Evolutionary conservation across 345 rosid genomes (phyloP).

Genomic region (Balakata baccata): DNA sequence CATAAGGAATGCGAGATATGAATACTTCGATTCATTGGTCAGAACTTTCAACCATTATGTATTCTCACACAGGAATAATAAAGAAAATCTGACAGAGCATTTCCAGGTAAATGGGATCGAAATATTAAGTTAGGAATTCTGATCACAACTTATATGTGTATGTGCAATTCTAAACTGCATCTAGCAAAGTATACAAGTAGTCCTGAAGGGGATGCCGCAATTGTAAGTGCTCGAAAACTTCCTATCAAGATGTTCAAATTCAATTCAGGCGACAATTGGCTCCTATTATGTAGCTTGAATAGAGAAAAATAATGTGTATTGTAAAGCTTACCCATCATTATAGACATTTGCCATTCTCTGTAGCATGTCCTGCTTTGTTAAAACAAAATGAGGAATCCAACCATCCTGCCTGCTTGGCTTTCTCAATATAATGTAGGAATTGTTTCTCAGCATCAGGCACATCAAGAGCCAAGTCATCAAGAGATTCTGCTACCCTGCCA

Average conservation of each 20-base stretch:
- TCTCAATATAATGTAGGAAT: slow-evolving; percentile 46
- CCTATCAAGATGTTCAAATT: too few species aligned
- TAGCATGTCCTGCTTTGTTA: slow-evolving; percentile 27
- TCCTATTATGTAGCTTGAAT: too few species aligned
- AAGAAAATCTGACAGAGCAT: too few species aligned
- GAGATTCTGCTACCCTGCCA: slow-evolving; percentile 54
- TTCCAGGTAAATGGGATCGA: too few species aligned
- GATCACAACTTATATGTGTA: too few species aligned
- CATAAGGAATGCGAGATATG: neutral
- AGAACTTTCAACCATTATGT: neutral
- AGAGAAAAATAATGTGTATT: neutral
- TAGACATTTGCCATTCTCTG: slow-evolving; percentile 37
- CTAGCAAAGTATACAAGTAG: too few species aligned
- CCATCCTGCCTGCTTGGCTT: slow-evolving; percentile 68
- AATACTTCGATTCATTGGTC: neutral
- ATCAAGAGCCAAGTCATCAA: slow-evolving; percentile 75
- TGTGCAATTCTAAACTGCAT: too few species aligned
- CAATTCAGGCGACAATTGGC: too few species aligned
- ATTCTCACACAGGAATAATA: too few species aligned
- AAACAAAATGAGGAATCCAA: slow-evolving; percentile 49
- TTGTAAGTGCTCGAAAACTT: too few species aligned
- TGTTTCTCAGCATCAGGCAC: slow-evolving; percentile 72
- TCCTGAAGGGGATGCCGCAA: too few species aligned
- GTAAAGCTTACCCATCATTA: neutral
- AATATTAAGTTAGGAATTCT: too few species aligned